Evolutionary conservation across 2,329 filamentous ascomycete genomes (phyloP).

Genomic region (Cercospora citrullina): DNA sequence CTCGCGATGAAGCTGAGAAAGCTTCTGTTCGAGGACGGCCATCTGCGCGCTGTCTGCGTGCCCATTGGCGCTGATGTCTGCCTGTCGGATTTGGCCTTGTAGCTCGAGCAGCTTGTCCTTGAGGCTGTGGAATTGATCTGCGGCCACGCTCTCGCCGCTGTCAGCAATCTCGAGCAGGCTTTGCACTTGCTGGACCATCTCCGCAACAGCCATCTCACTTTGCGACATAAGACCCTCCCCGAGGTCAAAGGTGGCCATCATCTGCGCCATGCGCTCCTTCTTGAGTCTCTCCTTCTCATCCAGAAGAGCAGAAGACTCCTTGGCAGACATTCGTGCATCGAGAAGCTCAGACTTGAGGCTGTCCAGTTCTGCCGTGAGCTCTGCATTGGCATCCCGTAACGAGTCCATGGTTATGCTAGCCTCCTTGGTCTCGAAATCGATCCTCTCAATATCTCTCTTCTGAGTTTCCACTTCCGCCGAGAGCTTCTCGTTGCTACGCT

Average conservation of each 20-base stretch:
- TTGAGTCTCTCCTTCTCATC: conserved; percentile 99
- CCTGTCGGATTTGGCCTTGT: conserved; percentile 88
- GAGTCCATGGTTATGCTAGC: conserved; percentile 97
- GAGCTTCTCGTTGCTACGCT: conserved; percentile 87
- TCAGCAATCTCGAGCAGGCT: conserved; percentile 73
- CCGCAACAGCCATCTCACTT: conserved; percentile 81
- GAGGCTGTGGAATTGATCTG: conserved; percentile 77
- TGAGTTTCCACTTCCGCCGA: conserved; percentile 85
- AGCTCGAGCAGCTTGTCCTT: conserved; percentile 80
- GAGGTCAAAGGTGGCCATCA: conserved; percentile 98
- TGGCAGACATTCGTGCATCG: conserved; percentile 94
- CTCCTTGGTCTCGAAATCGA: conserved; percentile 95
- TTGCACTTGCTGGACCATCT: conserved; percentile 81
- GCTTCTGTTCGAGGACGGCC: conserved; percentile 70
- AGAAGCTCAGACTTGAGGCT: conserved; percentile 95
- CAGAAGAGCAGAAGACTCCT: conserved; percentile 82
- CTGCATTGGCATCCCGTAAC: conserved; percentile 90
- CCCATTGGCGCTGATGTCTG: conserved; percentile 74
- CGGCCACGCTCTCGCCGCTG: conserved; percentile 74
- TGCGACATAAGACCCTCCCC: conserved; percentile 91
- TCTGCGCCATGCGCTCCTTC: conserved; percentile 98
- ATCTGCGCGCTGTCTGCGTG: conserved; percentile 61
- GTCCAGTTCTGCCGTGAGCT: conserved; percentile 88
- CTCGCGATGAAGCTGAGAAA: conserved; percentile 73
- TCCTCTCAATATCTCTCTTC: conserved; percentile 94